A percentile compares a stretch with the other conserved stretches of the same genome.
Conservation (phyloP, 768 basidiomycete genomes). For the Pulveroboletus frians region DNA sequence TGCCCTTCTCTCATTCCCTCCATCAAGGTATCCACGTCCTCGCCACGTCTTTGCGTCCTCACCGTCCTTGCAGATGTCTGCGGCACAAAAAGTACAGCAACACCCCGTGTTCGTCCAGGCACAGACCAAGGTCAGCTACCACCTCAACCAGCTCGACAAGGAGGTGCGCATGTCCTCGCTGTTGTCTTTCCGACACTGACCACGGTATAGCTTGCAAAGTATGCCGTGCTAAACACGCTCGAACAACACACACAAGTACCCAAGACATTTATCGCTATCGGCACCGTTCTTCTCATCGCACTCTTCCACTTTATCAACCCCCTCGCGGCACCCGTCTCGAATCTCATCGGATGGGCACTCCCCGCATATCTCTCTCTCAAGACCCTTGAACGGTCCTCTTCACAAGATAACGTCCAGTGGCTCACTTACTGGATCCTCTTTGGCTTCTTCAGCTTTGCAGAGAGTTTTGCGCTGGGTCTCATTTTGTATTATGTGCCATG, state of each 20-base stretch:
- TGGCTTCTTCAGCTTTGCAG: slow-evolving; percentile 89
- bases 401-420: slow-evolving; percentile 90
- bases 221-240: slow-evolving; percentile 74
- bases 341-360: slow-evolving; percentile 90
- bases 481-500: slow-evolving; percentile 92
- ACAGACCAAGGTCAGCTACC: slow-evolving; percentile 75
- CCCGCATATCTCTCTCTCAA: slow-evolving; percentile 95
- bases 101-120: slow-evolving; percentile 85
- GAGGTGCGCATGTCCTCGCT: slow-evolving; percentile 55
- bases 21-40: slow-evolving; percentile 12
- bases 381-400: slow-evolving; percentile 82
- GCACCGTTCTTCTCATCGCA: slow-evolving; percentile 58
- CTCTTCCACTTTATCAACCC: slow-evolving; percentile 84
- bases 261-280: slow-evolving; percentile 85
- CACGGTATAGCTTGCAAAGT: slow-evolving; percentile 66
- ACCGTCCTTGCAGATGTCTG: slow-evolving; percentile 53
- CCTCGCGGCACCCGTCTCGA: slow-evolving; percentile 87
- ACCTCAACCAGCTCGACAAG: slow-evolving; percentile 90
- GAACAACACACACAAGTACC: slow-evolving; percentile 91
- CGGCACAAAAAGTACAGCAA: slow-evolving; percentile 76
- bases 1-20: slow-evolving; percentile 23
- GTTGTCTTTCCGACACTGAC: neutral
- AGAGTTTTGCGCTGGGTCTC: slow-evolving; percentile 75
- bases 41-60: neutral
- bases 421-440: slow-evolving; percentile 97